Evolutionary conservation across 371 early-diverging fungal genomes (phyloP).

Genomic region (Haplosporangium sp.): DNA sequence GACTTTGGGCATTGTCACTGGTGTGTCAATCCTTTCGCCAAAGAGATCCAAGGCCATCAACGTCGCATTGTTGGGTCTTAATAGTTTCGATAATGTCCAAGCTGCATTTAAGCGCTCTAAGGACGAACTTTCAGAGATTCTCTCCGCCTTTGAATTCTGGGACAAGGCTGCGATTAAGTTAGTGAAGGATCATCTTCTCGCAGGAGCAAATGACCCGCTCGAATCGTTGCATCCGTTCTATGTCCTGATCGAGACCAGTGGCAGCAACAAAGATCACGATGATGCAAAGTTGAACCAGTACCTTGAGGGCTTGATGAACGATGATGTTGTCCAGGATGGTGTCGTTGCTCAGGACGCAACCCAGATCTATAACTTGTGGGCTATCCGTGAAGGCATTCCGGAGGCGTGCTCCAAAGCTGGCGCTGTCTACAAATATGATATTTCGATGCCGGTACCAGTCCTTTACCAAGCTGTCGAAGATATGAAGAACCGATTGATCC

Average conservation of each 20-base stretch:
- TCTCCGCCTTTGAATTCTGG: slow-evolving; percentile 98
- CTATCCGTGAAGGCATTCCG: slow-evolving; percentile 92
- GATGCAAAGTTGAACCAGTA: slow-evolving; percentile 81
- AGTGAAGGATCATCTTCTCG: slow-evolving; percentile 73
- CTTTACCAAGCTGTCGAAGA: slow-evolving; percentile 90
- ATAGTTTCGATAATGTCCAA: slow-evolving; percentile 82
- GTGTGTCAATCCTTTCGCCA: slow-evolving; percentile 85
- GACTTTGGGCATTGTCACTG: slow-evolving; percentile 93
- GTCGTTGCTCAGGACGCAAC: slow-evolving; percentile 91
- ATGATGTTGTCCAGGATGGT: slow-evolving; percentile 84
- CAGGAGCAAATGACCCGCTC: slow-evolving; percentile 72
- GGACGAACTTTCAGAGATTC: slow-evolving; percentile 86
- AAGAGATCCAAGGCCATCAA: slow-evolving; percentile 72
- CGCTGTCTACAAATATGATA: slow-evolving; percentile 92
- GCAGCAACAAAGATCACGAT: slow-evolving; percentile 93
- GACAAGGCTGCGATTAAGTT: slow-evolving; percentile 78
- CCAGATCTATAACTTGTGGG: slow-evolving; percentile 84
- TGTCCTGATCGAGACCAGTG: slow-evolving; percentile 93
- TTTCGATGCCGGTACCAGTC: slow-evolving; percentile 86
- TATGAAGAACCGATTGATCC: slow-evolving; percentile 73
- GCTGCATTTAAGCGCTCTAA: slow-evolving; percentile 83
- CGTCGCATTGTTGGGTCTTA: slow-evolving; percentile 85
- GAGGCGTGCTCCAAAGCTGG: slow-evolving; percentile 89
- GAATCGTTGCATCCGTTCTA: slow-evolving; percentile 82
- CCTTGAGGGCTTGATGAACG: slow-evolving; percentile 76